These are phyloP conservation scores for Kondoa malvinella DNA, from an alignment of 768 basidiomycete species.

Conservation along the genomic window DNA sequence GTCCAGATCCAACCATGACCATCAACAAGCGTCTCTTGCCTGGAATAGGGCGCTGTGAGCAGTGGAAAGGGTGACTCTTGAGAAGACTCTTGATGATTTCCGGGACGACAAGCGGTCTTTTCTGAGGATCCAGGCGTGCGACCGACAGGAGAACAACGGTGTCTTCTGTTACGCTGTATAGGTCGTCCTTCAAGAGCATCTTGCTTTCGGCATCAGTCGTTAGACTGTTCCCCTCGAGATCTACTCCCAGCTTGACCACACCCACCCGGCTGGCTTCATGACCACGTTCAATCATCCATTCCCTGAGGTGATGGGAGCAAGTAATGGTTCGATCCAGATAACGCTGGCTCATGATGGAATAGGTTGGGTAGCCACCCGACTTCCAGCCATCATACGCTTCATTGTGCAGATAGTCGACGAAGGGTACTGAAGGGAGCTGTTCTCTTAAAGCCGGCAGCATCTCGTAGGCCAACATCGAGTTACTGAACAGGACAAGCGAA, in stretches of 20 bases:
- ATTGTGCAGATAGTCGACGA: constrained; percentile 26
- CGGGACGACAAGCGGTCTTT: constrained; percentile 19
- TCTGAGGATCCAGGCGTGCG: constrained; percentile 22
- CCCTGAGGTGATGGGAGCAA: constrained; percentile 23
- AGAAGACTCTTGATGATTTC: constrained; percentile 15
- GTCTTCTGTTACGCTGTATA: background rate
- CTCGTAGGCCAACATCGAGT: constrained; percentile 21
- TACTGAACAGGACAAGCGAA: constrained; percentile 18
- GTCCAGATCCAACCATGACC: constrained; percentile 22
- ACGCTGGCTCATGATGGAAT: constrained; percentile 24
- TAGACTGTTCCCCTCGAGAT: constrained; percentile 4
- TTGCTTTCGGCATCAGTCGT: constrained; percentile 6
- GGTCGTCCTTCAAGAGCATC: constrained; percentile 1
- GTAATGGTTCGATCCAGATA: constrained; percentile 24
- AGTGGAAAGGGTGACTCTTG: constrained; percentile 11
- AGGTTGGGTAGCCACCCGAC: constrained; percentile 23
- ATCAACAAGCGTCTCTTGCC: constrained; percentile 2
- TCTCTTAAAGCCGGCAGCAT: constrained; percentile 21
- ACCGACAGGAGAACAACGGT: constrained; percentile 20
- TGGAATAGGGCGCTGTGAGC: background rate
- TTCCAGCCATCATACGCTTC: constrained; percentile 26
- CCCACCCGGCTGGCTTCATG: constrained; percentile 19
- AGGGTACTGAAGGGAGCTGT: constrained; percentile 21
- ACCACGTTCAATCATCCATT: constrained; percentile 20
- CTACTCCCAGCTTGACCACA: constrained; percentile 26